Percentiles rank a stretch among this genome's conserved stretches.
Conservation (phyloP, 805 yeast species). For the Candida berthetii region DNA sequence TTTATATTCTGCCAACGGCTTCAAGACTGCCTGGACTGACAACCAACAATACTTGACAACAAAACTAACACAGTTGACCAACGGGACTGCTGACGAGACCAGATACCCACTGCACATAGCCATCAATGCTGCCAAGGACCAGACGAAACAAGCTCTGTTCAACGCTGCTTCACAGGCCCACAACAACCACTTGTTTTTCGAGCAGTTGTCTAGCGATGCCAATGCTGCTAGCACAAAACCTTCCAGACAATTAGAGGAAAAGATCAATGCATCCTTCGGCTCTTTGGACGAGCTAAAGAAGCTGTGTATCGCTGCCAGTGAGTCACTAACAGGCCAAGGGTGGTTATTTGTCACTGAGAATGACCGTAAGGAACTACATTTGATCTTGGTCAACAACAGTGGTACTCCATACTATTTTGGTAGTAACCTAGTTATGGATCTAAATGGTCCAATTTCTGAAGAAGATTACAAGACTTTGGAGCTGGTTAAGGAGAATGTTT, state of each 20-base stretch:
- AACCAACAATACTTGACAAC: constrained; percentile 65
- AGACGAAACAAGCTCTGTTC: constrained; percentile 64
- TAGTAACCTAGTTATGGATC: constrained; percentile 65
- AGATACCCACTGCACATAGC: constrained; percentile 69
- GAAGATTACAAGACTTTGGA: constrained; percentile 43
- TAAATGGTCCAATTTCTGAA: constrained; percentile 64
- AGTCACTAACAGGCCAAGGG: constrained; percentile 49
- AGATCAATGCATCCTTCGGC: constrained; percentile 32
- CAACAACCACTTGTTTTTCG: constrained; percentile 86
- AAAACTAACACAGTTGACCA: constrained; percentile 55
- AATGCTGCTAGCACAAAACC: constrained; percentile 22
- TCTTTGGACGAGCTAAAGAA: constrained; percentile 15
- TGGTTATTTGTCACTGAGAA: constrained; percentile 72
- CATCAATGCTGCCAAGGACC: constrained; percentile 57
- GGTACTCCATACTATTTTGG: constrained; percentile 74
- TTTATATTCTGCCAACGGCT: constrained; percentile 59
- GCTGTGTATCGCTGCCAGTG: constrained; percentile 9
- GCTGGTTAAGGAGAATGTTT: constrained; percentile 35
- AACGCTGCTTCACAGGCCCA: constrained; percentile 88
- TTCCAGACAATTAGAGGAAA: constrained; percentile 25
- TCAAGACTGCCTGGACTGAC: constrained; percentile 71
- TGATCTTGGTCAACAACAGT: constrained; percentile 57
- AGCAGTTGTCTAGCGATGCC: constrained; percentile 37
- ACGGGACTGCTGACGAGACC: constrained; percentile 76
- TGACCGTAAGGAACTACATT: constrained; percentile 48